phyloP scores from a whole-genome alignment of 2,329 filamentous ascomycete species.

The Daldinia sp. region DNA sequence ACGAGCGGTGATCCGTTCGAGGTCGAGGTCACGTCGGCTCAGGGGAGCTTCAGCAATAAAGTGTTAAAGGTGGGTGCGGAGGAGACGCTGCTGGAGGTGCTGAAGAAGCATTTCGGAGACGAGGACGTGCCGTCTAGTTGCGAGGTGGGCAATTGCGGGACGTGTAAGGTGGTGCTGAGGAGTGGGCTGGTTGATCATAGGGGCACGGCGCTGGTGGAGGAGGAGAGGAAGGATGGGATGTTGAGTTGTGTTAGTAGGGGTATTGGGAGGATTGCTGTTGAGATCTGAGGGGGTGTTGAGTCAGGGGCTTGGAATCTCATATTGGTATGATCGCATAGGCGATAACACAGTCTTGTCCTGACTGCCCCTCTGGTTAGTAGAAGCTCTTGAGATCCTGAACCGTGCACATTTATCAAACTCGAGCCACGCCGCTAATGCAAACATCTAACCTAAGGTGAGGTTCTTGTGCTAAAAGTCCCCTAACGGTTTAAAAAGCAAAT shows the following conservation, averaged over 20 bases:
- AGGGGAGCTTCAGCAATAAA: constrained; percentile 46
- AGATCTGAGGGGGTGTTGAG: constrained; percentile 53
- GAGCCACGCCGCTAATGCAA: no score
- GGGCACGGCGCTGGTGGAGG: constrained; percentile 60
- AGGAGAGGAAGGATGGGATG: constrained; percentile 60
- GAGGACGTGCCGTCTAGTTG: constrained; percentile 62
- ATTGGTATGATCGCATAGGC: no score
- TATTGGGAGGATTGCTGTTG: constrained; percentile 61
- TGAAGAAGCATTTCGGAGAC: constrained; percentile 57
- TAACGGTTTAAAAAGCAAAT: no score
- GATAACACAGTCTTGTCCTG: no score
- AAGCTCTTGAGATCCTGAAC: no score
- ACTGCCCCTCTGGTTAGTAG: no score
- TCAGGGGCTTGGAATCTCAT: no score
- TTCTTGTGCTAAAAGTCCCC: no score
- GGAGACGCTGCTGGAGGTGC: constrained; percentile 63
- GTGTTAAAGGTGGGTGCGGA: constrained; percentile 61
- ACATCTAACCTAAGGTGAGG: no score
- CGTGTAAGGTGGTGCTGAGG: constrained; percentile 60
- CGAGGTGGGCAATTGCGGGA: constrained; percentile 67
- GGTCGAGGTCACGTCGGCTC: constrained; percentile 58
- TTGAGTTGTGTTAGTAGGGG: constrained; percentile 66
- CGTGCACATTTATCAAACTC: no score
- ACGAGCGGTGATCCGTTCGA: constrained; percentile 70
- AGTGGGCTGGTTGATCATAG: constrained; percentile 62